Conservation (phyloP, 441 rosid genomes). For the Erysimum pusillum region DNA sequence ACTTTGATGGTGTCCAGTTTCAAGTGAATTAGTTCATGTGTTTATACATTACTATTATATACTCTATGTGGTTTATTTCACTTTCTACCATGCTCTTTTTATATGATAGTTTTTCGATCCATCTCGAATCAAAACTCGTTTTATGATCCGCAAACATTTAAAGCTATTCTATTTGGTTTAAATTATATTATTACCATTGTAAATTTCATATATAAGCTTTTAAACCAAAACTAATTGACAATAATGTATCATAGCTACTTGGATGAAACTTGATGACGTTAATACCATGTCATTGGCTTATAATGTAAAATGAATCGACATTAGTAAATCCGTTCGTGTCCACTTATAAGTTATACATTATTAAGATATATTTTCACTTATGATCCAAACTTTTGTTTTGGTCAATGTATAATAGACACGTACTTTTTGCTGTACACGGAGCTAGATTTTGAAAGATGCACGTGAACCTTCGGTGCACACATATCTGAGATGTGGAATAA, state of each 20-base stretch:
- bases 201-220: too few relatives aligned
- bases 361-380: neutral
- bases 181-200: too few relatives aligned
- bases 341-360: neutral
- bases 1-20: too few relatives aligned
- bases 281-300: neutral
- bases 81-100: too few relatives aligned
- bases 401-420: slow-evolving; percentile 5
- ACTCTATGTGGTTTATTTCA: too few relatives aligned
- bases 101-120: too few relatives aligned
- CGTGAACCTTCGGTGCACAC: slow-evolving; percentile 37
- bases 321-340: neutral
- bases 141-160: too few relatives aligned
- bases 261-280: neutral
- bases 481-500: slow-evolving; percentile 29
- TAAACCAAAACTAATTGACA: neutral
- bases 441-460: slow-evolving; percentile 44
- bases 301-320: neutral
- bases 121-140: too few relatives aligned
- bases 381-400: slow-evolving; percentile 3
- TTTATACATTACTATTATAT: too few relatives aligned
- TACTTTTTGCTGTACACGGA: slow-evolving; percentile 28
- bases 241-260: neutral
- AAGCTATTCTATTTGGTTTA: too few relatives aligned
- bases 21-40: too few relatives aligned